These are phyloP conservation scores for Byssochlamys sp. DNA, from an alignment of 2,329 filamentous ascomycete genomes.

Conservation along the genomic window DNA sequence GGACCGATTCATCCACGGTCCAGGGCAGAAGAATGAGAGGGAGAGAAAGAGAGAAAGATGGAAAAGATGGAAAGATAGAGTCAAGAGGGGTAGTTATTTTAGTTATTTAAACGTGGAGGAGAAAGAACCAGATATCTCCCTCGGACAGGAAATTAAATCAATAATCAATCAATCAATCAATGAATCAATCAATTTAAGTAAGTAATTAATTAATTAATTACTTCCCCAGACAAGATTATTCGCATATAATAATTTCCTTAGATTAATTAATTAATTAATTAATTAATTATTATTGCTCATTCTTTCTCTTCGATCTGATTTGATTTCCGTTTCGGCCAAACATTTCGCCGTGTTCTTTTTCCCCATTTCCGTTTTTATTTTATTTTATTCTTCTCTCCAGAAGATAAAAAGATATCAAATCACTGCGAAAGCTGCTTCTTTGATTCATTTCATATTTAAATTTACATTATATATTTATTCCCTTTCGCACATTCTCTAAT, in stretches of 20 bases:
- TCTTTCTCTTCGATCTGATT: too few species aligned
- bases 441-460: constrained; percentile 2
- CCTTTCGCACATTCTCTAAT: background rate
- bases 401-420: too few species aligned
- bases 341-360: background rate
- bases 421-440: too few species aligned
- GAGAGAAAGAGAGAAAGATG: constrained; percentile 6
- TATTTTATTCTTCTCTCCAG: background rate
- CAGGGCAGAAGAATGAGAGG: constrained; percentile 13
- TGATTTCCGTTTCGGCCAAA: background rate
- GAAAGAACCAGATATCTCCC: background rate
- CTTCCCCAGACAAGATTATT: too few species aligned
- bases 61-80: background rate
- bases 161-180: too few species aligned
- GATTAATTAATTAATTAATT: too few species aligned
- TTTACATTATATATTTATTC: constrained; percentile 19
- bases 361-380: background rate
- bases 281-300: too few species aligned
- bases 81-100: constrained; percentile 3
- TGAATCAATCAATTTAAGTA: too few species aligned
- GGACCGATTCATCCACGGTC: constrained; percentile 33
- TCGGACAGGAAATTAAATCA: background rate
- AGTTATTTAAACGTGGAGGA: too few species aligned
- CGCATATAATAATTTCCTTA: too few species aligned
- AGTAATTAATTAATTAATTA: background rate